Base-by-base conservation (phyloP, 148 eudicot genomes). In the Arbutus unedo region DNA sequence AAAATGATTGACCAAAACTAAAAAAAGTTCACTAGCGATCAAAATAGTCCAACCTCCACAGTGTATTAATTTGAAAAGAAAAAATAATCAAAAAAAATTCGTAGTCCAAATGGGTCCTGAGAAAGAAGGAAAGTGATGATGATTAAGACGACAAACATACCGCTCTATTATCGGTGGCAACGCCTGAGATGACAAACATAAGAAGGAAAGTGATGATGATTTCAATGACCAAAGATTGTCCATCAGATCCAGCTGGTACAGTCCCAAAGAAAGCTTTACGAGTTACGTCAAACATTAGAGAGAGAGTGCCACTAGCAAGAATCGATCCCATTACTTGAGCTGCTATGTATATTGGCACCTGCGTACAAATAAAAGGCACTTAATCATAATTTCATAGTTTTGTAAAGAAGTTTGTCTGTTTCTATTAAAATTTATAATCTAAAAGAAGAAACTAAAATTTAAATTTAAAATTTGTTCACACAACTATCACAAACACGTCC, bases 141-240 rank as follows among this genome's bases (percentile, higher is more conserved):
- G 9, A 3, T 25, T 66, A 31, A 31, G 38, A 31, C 38, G 3
- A 51, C 6, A 2, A 8, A 87, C 91, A 53, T 85, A 95, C 98
- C n/a, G 98, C 94, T 74, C 94, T 79, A 51, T 62, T 81, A 81
- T 95, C 98, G 3, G 96, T 92, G 0, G 90, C 87, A 8, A 92
- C 98, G 4, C 95, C 98, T 5, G 91, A 95, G 19, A 95, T 82
- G 66, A 91, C 92, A 48, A 95, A 95, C 98, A 95, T 92, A 43
- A 95, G 82, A 60, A 94, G 87, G 85, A 95, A 95, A 19, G 95
- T 86, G 57, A 91, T 89, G 82, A 95, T 50, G 43, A 95, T 91
- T 83, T 95, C 98, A 9, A 91, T 87, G 21, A 81, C 89, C 0
- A 95, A 79, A 13, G 98, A 91, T 81, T 95, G 98, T 0, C 14